These are phyloP conservation scores for Penicillium sp. DNA, from an alignment of 2,329 filamentous ascomycete species.

Conservation along the genomic window DNA sequence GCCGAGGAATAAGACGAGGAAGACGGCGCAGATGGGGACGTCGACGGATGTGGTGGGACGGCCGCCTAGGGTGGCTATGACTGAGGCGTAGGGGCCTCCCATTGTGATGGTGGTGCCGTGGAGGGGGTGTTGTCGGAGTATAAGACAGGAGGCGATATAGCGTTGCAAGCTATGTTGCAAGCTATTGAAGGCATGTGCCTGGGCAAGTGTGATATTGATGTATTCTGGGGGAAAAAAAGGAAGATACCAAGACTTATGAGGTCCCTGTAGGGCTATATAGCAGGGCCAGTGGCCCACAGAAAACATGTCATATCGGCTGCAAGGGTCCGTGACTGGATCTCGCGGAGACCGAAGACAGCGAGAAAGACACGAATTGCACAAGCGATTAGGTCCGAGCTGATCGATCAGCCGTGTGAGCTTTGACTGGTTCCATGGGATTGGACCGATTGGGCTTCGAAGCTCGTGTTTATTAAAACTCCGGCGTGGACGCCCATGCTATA, in stretches of 20 bases:
- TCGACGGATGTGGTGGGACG: conserved; percentile 61
- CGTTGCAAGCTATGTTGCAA: not conserved
- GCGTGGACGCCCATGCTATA: too few relatives aligned
- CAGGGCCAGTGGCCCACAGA: not conserved
- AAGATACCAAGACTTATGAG: not conserved
- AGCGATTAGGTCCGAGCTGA: not conserved
- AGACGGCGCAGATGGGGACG: conserved; percentile 64
- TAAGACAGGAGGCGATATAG: not conserved
- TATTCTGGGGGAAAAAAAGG: not conserved
- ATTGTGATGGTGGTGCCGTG: conserved; percentile 6
- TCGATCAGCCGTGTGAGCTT: not conserved
- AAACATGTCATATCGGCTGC: not conserved
- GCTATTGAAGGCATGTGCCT: not conserved
- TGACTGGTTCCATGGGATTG: not conserved
- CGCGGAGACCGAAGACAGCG: not conserved
- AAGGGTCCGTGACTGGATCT: not conserved
- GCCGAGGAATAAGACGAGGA: conserved; percentile 55
- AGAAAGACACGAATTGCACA: not conserved
- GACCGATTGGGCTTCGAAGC: not conserved
- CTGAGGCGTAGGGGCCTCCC: conserved; percentile 35
- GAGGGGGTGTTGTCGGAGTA: not conserved
- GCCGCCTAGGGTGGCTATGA: conserved; percentile 42
- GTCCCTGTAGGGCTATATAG: not conserved
- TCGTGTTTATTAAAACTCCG: not conserved
- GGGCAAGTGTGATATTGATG: not conserved